A percentile compares a stretch with the other conserved stretches of the same genome.
These are phyloP conservation scores for Crucihimalaya himalaica DNA, from an alignment of 345 rosid species.

Conservation along the genomic window DNA sequence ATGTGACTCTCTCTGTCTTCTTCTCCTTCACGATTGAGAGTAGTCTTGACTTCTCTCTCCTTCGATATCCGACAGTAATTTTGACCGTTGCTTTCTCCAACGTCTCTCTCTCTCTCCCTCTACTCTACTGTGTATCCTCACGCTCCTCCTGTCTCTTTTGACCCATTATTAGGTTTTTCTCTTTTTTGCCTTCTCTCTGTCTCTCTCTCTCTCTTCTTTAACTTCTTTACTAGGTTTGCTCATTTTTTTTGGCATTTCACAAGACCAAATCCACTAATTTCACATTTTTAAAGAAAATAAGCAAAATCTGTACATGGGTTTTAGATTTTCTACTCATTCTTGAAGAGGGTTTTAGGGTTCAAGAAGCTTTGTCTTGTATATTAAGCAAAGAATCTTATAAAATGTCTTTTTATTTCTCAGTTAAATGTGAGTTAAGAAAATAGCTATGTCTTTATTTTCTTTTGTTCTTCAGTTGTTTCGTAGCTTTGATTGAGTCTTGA, in stretches of 20 bases:
- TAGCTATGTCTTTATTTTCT: background rate
- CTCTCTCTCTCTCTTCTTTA: slow-evolving; percentile 14
- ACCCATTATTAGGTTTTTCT: slow-evolving; percentile 13
- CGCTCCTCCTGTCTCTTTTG: slow-evolving; percentile 39
- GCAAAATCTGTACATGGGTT: slow-evolving; percentile 15
- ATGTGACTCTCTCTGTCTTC: slow-evolving; percentile 11
- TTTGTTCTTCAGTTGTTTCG: background rate
- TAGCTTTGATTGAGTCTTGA: slow-evolving; percentile 4
- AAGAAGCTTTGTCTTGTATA: slow-evolving; percentile 29
- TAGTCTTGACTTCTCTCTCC: slow-evolving; percentile 29
- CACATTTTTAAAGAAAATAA: background rate
- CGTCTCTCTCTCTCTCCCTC: slow-evolving; percentile 39
- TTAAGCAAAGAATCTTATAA: slow-evolving; percentile 36
- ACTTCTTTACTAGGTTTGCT: slow-evolving; percentile 28
- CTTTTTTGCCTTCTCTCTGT: background rate
- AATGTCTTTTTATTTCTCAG: background rate
- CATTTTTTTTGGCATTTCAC: background rate
- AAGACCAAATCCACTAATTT: slow-evolving; percentile 14
- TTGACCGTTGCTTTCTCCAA: slow-evolving; percentile 45
- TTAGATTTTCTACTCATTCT: slow-evolving; percentile 18
- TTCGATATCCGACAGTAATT: slow-evolving; percentile 36
- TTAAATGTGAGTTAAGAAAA: background rate
- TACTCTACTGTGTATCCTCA: slow-evolving; percentile 36
- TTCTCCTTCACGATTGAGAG: slow-evolving; percentile 21
- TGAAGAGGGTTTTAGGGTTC: slow-evolving; percentile 31